phyloP scores from a whole-genome alignment of 2,329 filamentous ascomycete species.

The Nemania serpens region DNA sequence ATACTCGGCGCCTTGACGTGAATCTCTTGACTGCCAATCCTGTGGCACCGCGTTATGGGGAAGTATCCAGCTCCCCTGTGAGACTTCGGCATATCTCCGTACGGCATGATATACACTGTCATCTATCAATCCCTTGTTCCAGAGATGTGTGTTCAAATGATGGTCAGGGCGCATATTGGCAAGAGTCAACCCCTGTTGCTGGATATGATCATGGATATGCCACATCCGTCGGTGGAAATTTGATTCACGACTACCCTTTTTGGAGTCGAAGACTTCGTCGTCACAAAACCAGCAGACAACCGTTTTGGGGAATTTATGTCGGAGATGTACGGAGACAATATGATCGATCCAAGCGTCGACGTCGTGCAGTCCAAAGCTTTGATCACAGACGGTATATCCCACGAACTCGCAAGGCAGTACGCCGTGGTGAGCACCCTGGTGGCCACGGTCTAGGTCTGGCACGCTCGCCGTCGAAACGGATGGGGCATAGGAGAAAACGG shows the following conservation, averaged over 20 bases:
- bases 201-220: constrained; percentile 55
- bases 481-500: neutral
- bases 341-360: constrained; percentile 53
- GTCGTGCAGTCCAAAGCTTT: constrained; percentile 46
- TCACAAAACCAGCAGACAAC: constrained; percentile 59
- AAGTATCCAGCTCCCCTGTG: neutral
- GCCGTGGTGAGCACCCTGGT: neutral
- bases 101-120: neutral
- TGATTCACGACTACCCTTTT: constrained; percentile 8
- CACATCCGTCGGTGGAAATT: constrained; percentile 51
- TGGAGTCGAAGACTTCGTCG: constrained; percentile 39
- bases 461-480: neutral
- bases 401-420: constrained; percentile 54
- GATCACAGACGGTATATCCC: constrained; percentile 43
- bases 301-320: constrained; percentile 41
- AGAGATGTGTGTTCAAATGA: constrained; percentile 77
- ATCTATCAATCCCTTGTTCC: constrained; percentile 17
- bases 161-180: constrained; percentile 79
- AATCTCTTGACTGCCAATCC: neutral
- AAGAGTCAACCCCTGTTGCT: constrained; percentile 30
- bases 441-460: neutral
- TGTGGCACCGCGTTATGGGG: neutral
- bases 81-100: constrained; percentile 21
- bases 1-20: neutral
- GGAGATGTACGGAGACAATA: constrained; percentile 45